Percentiles rank a stretch among this genome's conserved stretches.
Evolutionary conservation across 306 rosid species (phyloP).

Genomic region (Potentilla sterilis): DNA sequence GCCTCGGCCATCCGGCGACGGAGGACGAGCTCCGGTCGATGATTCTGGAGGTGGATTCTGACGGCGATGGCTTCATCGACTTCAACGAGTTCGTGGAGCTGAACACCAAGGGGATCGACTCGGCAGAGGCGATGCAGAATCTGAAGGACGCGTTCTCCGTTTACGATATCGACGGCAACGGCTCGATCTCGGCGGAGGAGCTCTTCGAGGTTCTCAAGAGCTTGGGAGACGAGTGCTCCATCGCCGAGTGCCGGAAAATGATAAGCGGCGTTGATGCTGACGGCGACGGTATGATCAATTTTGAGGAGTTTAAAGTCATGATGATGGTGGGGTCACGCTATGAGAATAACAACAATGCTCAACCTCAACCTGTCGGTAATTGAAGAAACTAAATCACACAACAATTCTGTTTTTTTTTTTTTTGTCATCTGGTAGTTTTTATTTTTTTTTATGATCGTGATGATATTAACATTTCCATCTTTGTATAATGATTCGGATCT

Average conservation of each 20-base stretch:
- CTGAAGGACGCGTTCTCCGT: conserved; percentile 81
- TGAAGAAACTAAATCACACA: not conserved
- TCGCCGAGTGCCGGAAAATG: conserved; percentile 81
- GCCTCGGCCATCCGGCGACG: conserved; percentile 55
- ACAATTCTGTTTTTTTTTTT: not conserved
- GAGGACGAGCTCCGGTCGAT: conserved; percentile 59
- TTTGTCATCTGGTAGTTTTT: not conserved
- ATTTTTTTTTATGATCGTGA: not conserved
- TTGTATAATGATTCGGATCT: conserved; percentile 8
- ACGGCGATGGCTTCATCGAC: conserved; percentile 83
- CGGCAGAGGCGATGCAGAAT: conserved; percentile 65
- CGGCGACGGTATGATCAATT: conserved; percentile 82
- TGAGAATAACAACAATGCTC: not conserved
- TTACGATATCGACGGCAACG: conserved; percentile 81
- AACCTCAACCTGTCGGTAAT: not conserved
- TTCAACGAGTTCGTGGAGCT: conserved; percentile 72
- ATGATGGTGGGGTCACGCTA: conserved; percentile 62
- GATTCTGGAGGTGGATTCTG: conserved; percentile 76
- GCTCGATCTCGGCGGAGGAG: conserved; percentile 86
- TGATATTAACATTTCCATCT: not conserved
- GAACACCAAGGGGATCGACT: conserved; percentile 77
- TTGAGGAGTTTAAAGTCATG: conserved; percentile 86
- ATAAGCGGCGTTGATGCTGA: conserved; percentile 75
- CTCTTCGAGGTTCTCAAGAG: conserved; percentile 63
- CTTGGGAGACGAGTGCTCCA: conserved; percentile 76